Evolutionary conservation across 179 eudicot species (phyloP), one percentile per base, ranked within the genome.

Genomic region (Beta corolliflora): DNA sequence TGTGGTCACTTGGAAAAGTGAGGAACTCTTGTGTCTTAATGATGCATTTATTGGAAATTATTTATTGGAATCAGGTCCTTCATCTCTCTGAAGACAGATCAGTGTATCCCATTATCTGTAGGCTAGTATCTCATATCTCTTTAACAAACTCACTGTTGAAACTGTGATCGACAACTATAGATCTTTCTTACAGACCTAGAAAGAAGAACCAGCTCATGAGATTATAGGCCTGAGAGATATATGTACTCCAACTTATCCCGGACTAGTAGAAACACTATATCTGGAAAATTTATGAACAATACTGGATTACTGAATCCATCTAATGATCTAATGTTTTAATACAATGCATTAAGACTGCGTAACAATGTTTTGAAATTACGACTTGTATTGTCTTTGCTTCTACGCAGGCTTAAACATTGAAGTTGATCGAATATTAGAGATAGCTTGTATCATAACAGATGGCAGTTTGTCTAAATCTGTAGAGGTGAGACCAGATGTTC

Each of bases 361-460:
- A 29, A 29, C 1, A 10, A 25, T 41, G 46, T 61, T 25, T n/a
- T 6, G 6, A 21, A 15, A 23, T 75, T 15, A 54, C 44, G 10
- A 77, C 50, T 83, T 64, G 50, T 78, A 46, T 67, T 15, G 46
- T 79, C 19, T 41, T 73, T 76, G 71, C 81, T 76, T 83, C 25
- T 66, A 1, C 85, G 85, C 89, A 94, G 98, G 99, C 82, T 83
- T 95, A 76, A 81, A 94, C 83, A 79, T 88, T 82, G 96, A 94
- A 87, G 88, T 86, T 77, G 99, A 95, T 86, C 88, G 93, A 81
- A 91, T 95, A 73, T 45, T 95, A 86, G 99, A 95, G 88, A 94
- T 95, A 77, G 98, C 99, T 72, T 95, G 99, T 82, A 79, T 95
- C 63, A 85, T 95, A 73, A 94, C 99, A 11, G 93, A 94, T 87